phyloP scores from a whole-genome alignment of 345 rosid genomes.

The Lumnitzera racemosa region DNA sequence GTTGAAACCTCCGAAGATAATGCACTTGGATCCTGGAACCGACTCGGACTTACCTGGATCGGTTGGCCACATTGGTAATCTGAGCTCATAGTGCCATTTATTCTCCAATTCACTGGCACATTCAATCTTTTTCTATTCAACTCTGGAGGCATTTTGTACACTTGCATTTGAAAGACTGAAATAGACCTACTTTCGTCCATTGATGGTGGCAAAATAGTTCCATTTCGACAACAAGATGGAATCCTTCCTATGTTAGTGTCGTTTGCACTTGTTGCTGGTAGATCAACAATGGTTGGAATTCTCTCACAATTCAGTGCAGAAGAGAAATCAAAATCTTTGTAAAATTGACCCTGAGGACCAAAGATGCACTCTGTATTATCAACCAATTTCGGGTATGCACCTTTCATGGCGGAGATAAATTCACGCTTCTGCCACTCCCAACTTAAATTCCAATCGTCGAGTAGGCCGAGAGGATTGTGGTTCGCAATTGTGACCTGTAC shows the following conservation, averaged over 20 bases:
- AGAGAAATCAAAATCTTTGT: slow-evolving; percentile 29
- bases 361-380: slow-evolving; percentile 35
- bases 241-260: slow-evolving; percentile 33
- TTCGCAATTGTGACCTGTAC: slow-evolving; percentile 44
- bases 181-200: slow-evolving; percentile 30
- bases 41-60: slow-evolving; percentile 29
- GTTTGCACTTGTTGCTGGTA: slow-evolving; percentile 30
- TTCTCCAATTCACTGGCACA: slow-evolving; percentile 45
- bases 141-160: slow-evolving; percentile 50
- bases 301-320: slow-evolving; percentile 32
- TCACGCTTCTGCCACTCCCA: slow-evolving; percentile 59
- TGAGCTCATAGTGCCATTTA: slow-evolving; percentile 30
- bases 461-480: slow-evolving; percentile 35
- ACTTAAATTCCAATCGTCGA: slow-evolving; percentile 55
- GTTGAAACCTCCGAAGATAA: slow-evolving; percentile 26
- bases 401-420: slow-evolving; percentile 39
- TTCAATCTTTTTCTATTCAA: slow-evolving; percentile 27
- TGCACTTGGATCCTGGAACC: slow-evolving; percentile 29
- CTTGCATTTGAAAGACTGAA: slow-evolving; percentile 35
- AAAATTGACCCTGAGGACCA: slow-evolving; percentile 32
- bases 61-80: slow-evolving; percentile 39
- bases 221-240: slow-evolving; percentile 45
- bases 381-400: slow-evolving; percentile 29
- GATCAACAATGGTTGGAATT: slow-evolving; percentile 32
- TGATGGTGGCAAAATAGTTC: slow-evolving; percentile 28